These are phyloP conservation scores for Polyrhizophydium stewartii DNA, from an alignment of 371 early-diverging fungal genomes.

Conservation along the genomic window DNA sequence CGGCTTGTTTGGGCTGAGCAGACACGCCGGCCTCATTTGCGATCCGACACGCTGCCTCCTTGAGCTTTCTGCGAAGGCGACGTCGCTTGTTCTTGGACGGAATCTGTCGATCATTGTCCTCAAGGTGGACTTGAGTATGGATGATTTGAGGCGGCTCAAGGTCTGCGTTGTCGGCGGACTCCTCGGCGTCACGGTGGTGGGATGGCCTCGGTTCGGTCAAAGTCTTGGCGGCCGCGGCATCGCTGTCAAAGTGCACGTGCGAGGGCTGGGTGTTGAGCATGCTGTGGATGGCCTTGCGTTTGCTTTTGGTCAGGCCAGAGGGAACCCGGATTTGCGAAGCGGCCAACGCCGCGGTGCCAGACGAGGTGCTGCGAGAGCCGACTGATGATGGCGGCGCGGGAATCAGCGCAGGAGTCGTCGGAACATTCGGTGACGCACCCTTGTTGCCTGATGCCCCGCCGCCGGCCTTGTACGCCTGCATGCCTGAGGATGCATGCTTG, in stretches of 20 bases:
- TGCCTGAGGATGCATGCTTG: too few relatives aligned
- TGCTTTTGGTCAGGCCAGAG: neutral
- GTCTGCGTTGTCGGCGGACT: too few relatives aligned
- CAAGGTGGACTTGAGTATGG: neutral
- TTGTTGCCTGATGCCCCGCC: too few relatives aligned
- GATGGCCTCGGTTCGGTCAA: too few relatives aligned
- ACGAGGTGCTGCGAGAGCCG: neutral
- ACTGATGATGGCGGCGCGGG: neutral
- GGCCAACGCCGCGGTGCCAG: too few relatives aligned
- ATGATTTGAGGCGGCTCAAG: neutral
- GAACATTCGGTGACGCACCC: too few relatives aligned
- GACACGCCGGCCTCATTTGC: too few relatives aligned
- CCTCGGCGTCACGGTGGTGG: too few relatives aligned
- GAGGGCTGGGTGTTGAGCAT: neutral
- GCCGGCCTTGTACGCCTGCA: too few relatives aligned
- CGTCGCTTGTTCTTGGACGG: neutral
- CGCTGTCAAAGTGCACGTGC: neutral
- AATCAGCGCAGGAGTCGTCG: too few relatives aligned
- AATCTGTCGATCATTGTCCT: neutral
- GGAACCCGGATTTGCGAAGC: neutral
- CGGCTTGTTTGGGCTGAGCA: too few relatives aligned
- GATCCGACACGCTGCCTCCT: neutral
- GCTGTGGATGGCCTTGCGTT: constrained; percentile 2
- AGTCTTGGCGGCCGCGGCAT: too few relatives aligned
- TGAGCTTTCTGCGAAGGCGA: neutral